phyloP scores from a whole-genome alignment of 139 green algal genomes.

The Eudorina sp. region DNA sequence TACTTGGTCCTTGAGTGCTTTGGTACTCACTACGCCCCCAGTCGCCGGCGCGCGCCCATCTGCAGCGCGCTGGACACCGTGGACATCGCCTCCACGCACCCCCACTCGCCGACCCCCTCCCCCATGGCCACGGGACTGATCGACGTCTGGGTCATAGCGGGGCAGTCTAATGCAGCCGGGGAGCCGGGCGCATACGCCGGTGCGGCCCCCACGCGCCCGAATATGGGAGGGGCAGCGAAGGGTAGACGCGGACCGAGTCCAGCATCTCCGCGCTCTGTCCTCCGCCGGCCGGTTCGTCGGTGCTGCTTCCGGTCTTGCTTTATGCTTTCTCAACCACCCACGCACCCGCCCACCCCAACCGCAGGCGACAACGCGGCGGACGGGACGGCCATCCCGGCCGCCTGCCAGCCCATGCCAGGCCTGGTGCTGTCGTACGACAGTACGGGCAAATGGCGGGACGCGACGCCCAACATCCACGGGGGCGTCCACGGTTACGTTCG shows the following conservation, averaged over 20 bases:
- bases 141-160: slow-evolving; percentile 35
- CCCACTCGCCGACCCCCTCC: slow-evolving; percentile 27
- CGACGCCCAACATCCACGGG: slow-evolving; percentile 20
- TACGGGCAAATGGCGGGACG: slow-evolving; percentile 10
- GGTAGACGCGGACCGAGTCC: too few species aligned
- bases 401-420: slow-evolving; percentile 15
- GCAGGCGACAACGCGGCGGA: slow-evolving; percentile 36
- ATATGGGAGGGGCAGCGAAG: too few species aligned
- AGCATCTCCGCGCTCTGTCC: too few species aligned
- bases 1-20: too few species aligned
- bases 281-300: too few species aligned
- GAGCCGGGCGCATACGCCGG: not conserved
- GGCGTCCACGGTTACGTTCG: slow-evolving; percentile 10
- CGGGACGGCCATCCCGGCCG: slow-evolving; percentile 17
- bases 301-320: too few species aligned
- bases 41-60: not conserved
- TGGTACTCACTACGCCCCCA: too few species aligned
- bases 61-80: slow-evolving; percentile 20
- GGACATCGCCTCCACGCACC: slow-evolving; percentile 14
- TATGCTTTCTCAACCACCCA: too few species aligned
- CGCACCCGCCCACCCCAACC: too few species aligned
- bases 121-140: not conserved
- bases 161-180: slow-evolving; percentile 39
- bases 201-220: too few species aligned
- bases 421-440: slow-evolving; percentile 22